These are phyloP conservation scores for Malus domestica DNA, from an alignment of 306 rosid species.

Conservation along the genomic window DNA sequence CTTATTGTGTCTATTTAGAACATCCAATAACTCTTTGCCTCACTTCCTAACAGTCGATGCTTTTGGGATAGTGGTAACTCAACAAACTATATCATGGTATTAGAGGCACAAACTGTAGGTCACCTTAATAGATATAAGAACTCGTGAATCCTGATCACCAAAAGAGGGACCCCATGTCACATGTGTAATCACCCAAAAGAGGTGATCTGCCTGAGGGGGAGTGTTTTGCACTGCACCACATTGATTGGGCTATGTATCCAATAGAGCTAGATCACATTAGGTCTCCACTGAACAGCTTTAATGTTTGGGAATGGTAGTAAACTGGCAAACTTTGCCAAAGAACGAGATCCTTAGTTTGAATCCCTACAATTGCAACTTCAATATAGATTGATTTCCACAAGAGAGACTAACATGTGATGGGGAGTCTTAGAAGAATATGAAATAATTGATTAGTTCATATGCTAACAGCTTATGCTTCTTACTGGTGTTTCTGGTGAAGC, in stretches of 20 bases:
- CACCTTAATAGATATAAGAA: background rate
- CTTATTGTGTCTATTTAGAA: background rate
- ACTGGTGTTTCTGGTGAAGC: background rate
- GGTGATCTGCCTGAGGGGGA: background rate
- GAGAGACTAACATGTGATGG: background rate
- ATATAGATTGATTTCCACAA: background rate
- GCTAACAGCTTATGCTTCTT: background rate
- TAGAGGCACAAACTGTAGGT: background rate
- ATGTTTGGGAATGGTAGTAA: background rate
- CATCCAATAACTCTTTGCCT: background rate
- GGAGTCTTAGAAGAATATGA: background rate
- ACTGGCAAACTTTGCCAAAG: background rate
- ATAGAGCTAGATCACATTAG: background rate
- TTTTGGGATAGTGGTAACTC: background rate
- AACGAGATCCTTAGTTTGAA: background rate
- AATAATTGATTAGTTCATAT: background rate
- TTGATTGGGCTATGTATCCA: background rate
- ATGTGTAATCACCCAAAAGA: background rate
- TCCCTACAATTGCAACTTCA: background rate
- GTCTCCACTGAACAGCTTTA: background rate
- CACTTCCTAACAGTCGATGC: background rate
- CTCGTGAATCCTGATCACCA: background rate
- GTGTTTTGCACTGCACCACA: background rate
- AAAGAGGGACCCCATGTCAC: background rate
- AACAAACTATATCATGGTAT: background rate